A percentile compares a stretch with the other conserved stretches of the same genome.
These are phyloP conservation scores for Beta lomatogona DNA, from an alignment of 179 eudicot species.

Conservation along the genomic window DNA sequence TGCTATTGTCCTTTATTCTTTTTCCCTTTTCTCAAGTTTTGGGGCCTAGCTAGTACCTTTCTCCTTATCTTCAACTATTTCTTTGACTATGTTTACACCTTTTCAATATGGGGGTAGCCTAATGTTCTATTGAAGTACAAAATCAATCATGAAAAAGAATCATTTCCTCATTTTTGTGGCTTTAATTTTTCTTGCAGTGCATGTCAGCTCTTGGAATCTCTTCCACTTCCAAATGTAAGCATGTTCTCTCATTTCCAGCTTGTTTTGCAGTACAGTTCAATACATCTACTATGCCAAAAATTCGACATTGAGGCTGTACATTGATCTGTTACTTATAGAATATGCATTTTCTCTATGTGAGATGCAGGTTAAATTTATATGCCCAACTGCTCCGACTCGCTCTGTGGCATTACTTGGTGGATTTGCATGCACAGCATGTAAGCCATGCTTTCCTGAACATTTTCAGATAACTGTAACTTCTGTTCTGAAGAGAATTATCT, in stretches of 20 bases:
- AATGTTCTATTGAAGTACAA: neutral
- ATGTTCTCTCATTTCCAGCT: conserved; percentile 6
- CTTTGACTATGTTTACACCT: neutral
- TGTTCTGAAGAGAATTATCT: neutral
- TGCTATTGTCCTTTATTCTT: neutral
- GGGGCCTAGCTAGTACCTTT: neutral
- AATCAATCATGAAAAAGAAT: neutral
- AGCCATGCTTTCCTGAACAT: conserved; percentile 24
- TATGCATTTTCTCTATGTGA: neutral
- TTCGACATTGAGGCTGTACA: no score
- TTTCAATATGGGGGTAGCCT: conserved; percentile 1
- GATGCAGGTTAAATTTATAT: conserved; percentile 85
- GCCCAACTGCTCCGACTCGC: conserved; percentile 93
- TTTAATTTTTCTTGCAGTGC: conserved; percentile 42
- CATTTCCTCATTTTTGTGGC: neutral
- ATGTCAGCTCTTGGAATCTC: conserved; percentile 74
- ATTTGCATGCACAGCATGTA: conserved; percentile 85
- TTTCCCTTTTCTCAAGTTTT: neutral
- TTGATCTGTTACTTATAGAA: neutral
- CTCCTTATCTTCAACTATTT: neutral
- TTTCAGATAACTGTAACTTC: neutral
- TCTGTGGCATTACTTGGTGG: conserved; percentile 77
- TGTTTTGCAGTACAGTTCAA: neutral
- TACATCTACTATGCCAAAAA: neutral
- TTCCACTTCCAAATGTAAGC: conserved; percentile 90